These are phyloP conservation scores for Cadophora malorum DNA, from an alignment of 2,329 filamentous ascomycete genomes.

Conservation along the genomic window DNA sequence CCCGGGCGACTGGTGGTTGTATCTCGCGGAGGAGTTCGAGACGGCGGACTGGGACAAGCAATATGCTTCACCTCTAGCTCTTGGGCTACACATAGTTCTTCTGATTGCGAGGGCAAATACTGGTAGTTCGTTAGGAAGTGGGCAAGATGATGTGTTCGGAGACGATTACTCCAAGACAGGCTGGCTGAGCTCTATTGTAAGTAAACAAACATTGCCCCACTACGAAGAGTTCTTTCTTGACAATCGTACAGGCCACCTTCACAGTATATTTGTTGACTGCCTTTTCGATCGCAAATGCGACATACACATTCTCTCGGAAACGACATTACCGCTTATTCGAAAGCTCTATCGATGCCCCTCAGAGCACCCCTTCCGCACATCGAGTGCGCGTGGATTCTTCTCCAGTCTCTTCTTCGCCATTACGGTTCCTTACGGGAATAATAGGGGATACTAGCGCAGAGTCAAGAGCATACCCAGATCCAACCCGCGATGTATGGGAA, in stretches of 20 bases:
- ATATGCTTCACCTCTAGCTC: slow-evolving; percentile 76
- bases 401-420: slow-evolving; percentile 76
- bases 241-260: slow-evolving; percentile 62
- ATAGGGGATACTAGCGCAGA: slow-evolving; percentile 75
- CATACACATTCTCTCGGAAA: slow-evolving; percentile 81
- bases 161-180: slow-evolving; percentile 66
- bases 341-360: slow-evolving; percentile 76
- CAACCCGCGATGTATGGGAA: slow-evolving; percentile 90
- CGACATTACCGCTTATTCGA: slow-evolving; percentile 93
- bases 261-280: slow-evolving; percentile 72
- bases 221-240: slow-evolving; percentile 24
- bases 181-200: slow-evolving; percentile 69
- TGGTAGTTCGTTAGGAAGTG: slow-evolving; percentile 50
- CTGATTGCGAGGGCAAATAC: slow-evolving; percentile 84
- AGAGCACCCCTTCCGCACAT: slow-evolving; percentile 83
- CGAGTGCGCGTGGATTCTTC: slow-evolving; percentile 89
- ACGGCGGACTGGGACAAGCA: slow-evolving; percentile 87
- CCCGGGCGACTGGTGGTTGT: slow-evolving; percentile 87
- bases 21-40: slow-evolving; percentile 91
- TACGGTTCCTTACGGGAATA: slow-evolving; percentile 74
- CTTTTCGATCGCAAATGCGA: slow-evolving; percentile 76
- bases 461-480: slow-evolving; percentile 82
- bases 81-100: slow-evolving; percentile 80
- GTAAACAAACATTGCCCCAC: slow-evolving; percentile 35
- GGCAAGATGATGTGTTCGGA: slow-evolving; percentile 83